Evolutionary conservation across 257 asterid species (phyloP).

Genomic region (Solanum appendiculatum): DNA sequence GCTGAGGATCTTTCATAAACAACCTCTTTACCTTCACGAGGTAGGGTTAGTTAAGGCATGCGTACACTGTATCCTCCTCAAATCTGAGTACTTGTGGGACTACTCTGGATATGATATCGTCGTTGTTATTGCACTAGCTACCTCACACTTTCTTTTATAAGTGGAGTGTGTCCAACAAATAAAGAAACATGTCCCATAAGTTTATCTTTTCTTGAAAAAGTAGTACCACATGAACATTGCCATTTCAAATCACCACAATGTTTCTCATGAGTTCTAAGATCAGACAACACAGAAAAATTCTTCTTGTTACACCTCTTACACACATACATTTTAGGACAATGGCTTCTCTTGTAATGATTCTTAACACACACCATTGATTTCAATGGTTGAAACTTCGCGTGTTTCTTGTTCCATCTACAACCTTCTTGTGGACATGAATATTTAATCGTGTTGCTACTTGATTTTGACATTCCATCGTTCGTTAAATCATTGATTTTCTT

Average conservation of each 20-base stretch:
- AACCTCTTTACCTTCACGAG: neutral
- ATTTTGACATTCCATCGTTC: slow-evolving; percentile 11
- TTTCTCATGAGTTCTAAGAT: slow-evolving; percentile 86
- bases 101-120: neutral
- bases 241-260: slow-evolving; percentile 91
- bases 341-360: slow-evolving; percentile 93
- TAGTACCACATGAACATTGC: slow-evolving; percentile 98
- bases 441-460: slow-evolving; percentile 30
- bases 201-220: slow-evolving; percentile 93
- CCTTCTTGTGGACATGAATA: slow-evolving; percentile 84
- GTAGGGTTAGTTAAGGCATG: neutral
- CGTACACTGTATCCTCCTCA: neutral
- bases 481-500: slow-evolving; percentile 34
- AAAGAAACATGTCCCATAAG: slow-evolving; percentile 83
- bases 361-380: slow-evolving; percentile 85
- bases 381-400: slow-evolving; percentile 78
- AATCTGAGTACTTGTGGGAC: neutral
- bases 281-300: slow-evolving; percentile 87
- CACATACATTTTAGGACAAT: slow-evolving; percentile 81
- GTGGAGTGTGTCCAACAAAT: slow-evolving; percentile 87
- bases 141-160: neutral
- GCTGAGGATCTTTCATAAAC: neutral
- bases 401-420: slow-evolving; percentile 80
- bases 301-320: slow-evolving; percentile 83
- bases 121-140: neutral